Conservation (phyloP, 495 filamentous ascomycete genomes). For the Aspergillus haitiensis region DNA sequence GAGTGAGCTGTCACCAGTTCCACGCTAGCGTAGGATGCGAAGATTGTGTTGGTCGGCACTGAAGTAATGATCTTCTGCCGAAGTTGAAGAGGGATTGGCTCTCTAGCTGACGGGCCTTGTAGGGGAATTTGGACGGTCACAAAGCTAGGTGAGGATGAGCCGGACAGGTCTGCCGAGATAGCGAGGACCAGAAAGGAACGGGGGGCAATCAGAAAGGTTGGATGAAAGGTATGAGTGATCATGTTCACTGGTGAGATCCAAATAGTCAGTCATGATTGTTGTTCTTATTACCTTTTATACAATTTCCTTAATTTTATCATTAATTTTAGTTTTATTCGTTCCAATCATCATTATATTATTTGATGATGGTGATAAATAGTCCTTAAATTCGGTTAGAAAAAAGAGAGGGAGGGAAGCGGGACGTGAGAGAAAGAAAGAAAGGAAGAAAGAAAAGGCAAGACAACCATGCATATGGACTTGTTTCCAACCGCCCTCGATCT, state of each 20-base stretch:
- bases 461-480: conserved; percentile 53
- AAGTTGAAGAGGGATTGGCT: conserved; percentile 32
- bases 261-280: not conserved
- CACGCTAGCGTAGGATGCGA: conserved; percentile 59
- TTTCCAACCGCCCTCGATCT: conserved; percentile 44
- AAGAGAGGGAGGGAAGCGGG: not conserved
- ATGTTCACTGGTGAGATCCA: conserved; percentile 35
- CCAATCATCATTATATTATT: no score
- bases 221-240: conserved; percentile 45
- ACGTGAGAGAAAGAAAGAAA: conserved; percentile 49
- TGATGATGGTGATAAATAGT: no score
- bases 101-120: conserved; percentile 30
- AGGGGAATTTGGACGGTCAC: conserved; percentile 58
- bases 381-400: not conserved
- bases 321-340: no score
- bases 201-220: conserved; percentile 35
- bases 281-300: not conserved
- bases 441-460: not conserved
- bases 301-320: no score
- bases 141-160: conserved; percentile 37
- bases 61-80: conserved; percentile 30
- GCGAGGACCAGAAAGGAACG: conserved; percentile 41
- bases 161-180: conserved; percentile 32
- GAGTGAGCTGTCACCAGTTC: conserved; percentile 51
- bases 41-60: conserved; percentile 45